These are phyloP conservation scores for Candida coquimbonensis DNA, from an alignment of 805 yeast genomes.

Conservation along the genomic window DNA sequence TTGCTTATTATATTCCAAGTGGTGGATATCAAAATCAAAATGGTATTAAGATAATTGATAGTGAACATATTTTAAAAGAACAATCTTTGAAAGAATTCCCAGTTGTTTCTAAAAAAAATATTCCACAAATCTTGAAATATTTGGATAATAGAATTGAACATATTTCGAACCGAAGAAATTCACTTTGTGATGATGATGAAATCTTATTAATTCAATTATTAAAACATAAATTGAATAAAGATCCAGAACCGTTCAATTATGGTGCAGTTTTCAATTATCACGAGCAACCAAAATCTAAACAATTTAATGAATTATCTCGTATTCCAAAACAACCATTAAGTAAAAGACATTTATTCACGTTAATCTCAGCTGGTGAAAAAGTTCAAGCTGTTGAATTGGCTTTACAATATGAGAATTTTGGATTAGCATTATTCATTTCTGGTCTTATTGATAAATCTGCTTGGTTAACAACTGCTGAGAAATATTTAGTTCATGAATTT, in stretches of 20 bases:
- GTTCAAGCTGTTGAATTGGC: constrained; percentile 60
- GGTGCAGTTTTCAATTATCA: constrained; percentile 17
- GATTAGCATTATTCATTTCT: constrained; percentile 68
- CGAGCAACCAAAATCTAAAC: constrained; percentile 5
- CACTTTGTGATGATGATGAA: constrained; percentile 60
- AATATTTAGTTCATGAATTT: constrained; percentile 44
- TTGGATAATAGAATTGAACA: constrained; percentile 16
- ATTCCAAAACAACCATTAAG: constrained; percentile 21
- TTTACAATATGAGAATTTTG: constrained; percentile 61
- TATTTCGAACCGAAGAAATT: constrained; percentile 2
- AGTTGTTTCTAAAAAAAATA: constrained; percentile 24
- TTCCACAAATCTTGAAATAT: constrained; percentile 21
- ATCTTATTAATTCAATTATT: constrained; percentile 47
- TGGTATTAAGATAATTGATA: constrained; percentile 31
- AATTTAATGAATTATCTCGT: constrained; percentile 1
- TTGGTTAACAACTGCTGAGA: constrained; percentile 52
- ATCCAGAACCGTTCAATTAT: constrained; percentile 12
- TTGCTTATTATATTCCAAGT: constrained; percentile 34
- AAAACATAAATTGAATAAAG: constrained; percentile 17
- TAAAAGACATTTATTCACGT: constrained; percentile 40
- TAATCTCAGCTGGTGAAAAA: constrained; percentile 60
- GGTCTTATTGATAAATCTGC: constrained; percentile 55
- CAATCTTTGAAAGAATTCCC: constrained; percentile 28
- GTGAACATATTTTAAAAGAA: constrained; percentile 29
- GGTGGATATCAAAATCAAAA: constrained; percentile 25